Conservation (phyloP, 306 rosid species). For the Corylus avellana region DNA sequence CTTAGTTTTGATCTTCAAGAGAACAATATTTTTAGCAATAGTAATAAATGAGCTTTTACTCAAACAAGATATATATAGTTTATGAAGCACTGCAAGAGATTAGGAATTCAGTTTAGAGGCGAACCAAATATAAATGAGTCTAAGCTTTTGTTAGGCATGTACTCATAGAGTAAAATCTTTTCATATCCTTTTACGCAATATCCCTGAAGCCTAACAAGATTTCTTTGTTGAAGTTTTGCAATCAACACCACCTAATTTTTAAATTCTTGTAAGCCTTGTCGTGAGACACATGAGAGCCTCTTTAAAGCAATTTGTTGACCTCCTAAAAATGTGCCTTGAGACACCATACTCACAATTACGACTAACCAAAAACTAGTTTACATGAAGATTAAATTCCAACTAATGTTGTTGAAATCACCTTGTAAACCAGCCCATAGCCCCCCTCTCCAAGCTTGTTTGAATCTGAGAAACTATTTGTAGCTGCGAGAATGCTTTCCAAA, state of each 20-base stretch:
- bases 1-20: conserved; percentile 27
- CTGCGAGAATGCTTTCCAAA: conserved; percentile 33
- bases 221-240: conserved; percentile 53
- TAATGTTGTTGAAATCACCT: conserved; percentile 25
- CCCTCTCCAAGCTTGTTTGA: conserved; percentile 53
- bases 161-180: conserved; percentile 50
- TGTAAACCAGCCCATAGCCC: conserved; percentile 63
- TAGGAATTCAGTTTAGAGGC: background rate
- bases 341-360: background rate
- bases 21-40: background rate
- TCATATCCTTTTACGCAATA: conserved; percentile 43
- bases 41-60: background rate
- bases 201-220: conserved; percentile 50
- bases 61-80: background rate
- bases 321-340: conserved; percentile 36
- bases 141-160: conserved; percentile 51
- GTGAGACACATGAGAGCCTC: conserved; percentile 45
- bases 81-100: background rate
- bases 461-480: conserved; percentile 55
- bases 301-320: conserved; percentile 45
- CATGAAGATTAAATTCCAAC: background rate
- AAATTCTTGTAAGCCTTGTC: conserved; percentile 55
- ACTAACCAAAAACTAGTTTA: background rate
- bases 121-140: conserved; percentile 52
- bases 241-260: conserved; percentile 43